phyloP scores from a whole-genome alignment of 345 rosid species.

The Excoecaria agallocha region DNA sequence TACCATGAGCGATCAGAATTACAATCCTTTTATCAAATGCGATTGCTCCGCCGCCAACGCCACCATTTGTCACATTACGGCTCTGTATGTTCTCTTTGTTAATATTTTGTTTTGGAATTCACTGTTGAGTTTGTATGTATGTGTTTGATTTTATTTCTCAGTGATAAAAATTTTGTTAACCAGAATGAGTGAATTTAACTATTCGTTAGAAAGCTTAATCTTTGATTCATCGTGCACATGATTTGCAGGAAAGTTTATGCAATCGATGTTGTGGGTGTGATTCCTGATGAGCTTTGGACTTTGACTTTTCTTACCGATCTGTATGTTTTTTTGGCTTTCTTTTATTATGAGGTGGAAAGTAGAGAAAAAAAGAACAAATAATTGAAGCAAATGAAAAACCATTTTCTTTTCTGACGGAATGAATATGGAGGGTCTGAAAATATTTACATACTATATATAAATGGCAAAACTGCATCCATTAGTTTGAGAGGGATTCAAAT shows the following conservation, averaged over 20 bases:
- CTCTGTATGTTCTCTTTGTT: slow-evolving; percentile 11
- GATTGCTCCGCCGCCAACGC: slow-evolving; percentile 36
- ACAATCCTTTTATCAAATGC: slow-evolving; percentile 60
- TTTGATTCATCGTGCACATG: neutral
- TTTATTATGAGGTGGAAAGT: too few relatives aligned
- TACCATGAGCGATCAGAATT: slow-evolving; percentile 14
- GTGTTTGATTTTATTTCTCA: slow-evolving; percentile 1
- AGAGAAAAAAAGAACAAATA: too few relatives aligned
- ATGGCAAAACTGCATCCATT: too few relatives aligned
- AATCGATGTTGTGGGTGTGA: slow-evolving; percentile 28
- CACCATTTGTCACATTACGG: slow-evolving; percentile 46
- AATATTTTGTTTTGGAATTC: neutral
- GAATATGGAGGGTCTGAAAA: too few relatives aligned
- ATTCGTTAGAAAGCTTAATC: neutral
- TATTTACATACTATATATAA: too few relatives aligned
- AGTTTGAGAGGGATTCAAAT: too few relatives aligned
- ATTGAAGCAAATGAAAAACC: too few relatives aligned
- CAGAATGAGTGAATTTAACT: neutral
- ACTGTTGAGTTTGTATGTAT: neutral
- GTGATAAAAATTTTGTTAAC: neutral
- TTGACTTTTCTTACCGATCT: slow-evolving; percentile 43
- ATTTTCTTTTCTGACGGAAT: too few relatives aligned
- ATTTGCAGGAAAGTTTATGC: slow-evolving; percentile 41
- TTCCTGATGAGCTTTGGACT: slow-evolving; percentile 57
- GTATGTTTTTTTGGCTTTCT: slow-evolving; percentile 30